phyloP scores from a whole-genome alignment of 2,329 filamentous ascomycete genomes.

The Sporothrix inflata region DNA sequence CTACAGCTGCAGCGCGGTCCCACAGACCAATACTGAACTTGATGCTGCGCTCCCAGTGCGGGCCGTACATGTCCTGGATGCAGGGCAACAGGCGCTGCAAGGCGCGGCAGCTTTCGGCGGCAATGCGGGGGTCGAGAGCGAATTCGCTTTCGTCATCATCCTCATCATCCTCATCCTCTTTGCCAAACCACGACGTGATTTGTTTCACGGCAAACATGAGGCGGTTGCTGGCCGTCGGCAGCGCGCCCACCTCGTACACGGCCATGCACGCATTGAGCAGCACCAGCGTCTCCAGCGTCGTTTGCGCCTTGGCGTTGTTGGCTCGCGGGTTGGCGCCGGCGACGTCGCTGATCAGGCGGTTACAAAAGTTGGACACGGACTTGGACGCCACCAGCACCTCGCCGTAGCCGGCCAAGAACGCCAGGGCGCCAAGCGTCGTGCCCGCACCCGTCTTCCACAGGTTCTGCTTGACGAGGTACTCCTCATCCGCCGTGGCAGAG shows the following conservation, averaged over 20 bases:
- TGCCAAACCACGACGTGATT: slow-evolving; percentile 67
- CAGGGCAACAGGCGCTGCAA: slow-evolving; percentile 68
- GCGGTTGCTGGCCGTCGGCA: slow-evolving; percentile 67
- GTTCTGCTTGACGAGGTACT: slow-evolving; percentile 47
- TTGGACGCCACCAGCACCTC: slow-evolving; percentile 55
- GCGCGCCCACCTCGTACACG: slow-evolving; percentile 55
- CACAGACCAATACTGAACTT: slow-evolving; percentile 63
- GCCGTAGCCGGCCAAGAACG: slow-evolving; percentile 56
- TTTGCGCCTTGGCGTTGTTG: slow-evolving; percentile 40
- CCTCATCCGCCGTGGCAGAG: slow-evolving; percentile 49
- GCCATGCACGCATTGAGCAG: slow-evolving; percentile 58
- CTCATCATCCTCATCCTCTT: slow-evolving; percentile 49
- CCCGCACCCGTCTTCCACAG: slow-evolving; percentile 51
- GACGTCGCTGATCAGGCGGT: slow-evolving; percentile 64
- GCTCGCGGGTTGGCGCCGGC: slow-evolving; percentile 49
- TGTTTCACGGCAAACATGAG: slow-evolving; percentile 83
- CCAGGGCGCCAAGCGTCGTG: slow-evolving; percentile 54
- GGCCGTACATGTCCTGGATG: slow-evolving; percentile 82
- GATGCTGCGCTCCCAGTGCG: slow-evolving; percentile 76
- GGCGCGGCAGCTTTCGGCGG: slow-evolving; percentile 58
- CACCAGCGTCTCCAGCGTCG: slow-evolving; percentile 54
- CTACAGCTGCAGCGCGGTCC: slow-evolving; percentile 47
- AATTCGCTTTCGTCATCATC: not conserved
- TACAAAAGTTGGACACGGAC: slow-evolving; percentile 57
- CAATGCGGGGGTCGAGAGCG: slow-evolving; percentile 47